Evolutionary conservation across 352 stramenopile genomes (phyloP).

Genomic region (Phytopythium chamaehyphon): DNA sequence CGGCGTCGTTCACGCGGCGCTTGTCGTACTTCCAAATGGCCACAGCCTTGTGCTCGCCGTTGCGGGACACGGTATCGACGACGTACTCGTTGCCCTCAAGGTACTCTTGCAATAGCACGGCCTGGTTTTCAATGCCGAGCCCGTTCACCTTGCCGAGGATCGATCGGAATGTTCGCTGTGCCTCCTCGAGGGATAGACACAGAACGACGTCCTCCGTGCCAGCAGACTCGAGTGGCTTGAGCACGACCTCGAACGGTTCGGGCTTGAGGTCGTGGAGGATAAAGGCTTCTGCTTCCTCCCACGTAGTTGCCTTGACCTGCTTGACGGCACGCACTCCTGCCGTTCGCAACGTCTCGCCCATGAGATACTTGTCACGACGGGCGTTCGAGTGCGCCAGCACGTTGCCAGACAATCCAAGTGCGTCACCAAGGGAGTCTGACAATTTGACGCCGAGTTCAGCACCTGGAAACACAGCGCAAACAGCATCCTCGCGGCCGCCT

Average conservation of each 20-base stretch:
- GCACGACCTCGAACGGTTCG: conserved; percentile 77
- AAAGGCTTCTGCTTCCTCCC: conserved; percentile 69
- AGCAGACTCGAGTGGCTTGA: conserved; percentile 88
- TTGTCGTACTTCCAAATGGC: conserved; percentile 99
- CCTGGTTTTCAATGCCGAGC: conserved; percentile 81
- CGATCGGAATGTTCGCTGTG: conserved; percentile 70
- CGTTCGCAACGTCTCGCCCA: conserved; percentile 82
- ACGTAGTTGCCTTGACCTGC: conserved; percentile 83
- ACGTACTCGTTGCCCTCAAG: conserved; percentile 95
- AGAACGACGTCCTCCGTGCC: conserved; percentile 81
- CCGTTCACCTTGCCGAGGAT: conserved; percentile 88
- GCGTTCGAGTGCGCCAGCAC: conserved; percentile 63
- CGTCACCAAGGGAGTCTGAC: conserved; percentile 85
- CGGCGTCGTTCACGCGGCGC: conserved; percentile 89
- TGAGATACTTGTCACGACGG: conserved; percentile 79
- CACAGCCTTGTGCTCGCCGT: conserved; percentile 93
- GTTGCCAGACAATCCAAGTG: conserved; percentile 85
- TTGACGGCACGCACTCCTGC: conserved; percentile 86
- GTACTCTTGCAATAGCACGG: conserved; percentile 91
- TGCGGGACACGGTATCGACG: conserved; percentile 92
- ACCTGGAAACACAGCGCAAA: conserved; percentile 88
- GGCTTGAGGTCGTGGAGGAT: conserved; percentile 60
- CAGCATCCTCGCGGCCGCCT: conserved; percentile 4
- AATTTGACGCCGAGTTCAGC: conserved; percentile 92
- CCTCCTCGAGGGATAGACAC: conserved; percentile 70